A percentile compares a stretch with the other conserved stretches of the same genome.
Conservation (phyloP, 768 basidiomycete genomes). For the Termitomyces sp. region DNA sequence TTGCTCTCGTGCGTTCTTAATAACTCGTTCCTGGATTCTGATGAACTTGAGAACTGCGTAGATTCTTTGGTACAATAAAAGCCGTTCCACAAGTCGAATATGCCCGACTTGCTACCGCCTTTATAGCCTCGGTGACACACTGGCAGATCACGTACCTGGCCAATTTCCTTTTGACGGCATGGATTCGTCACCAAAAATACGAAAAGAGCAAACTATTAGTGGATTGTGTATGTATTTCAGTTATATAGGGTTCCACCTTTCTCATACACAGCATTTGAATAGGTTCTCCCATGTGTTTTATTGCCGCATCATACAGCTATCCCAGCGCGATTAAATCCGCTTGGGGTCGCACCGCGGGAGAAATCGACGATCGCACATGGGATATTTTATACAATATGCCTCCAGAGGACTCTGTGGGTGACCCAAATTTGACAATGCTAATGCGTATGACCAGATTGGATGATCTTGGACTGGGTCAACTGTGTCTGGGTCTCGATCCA, state of each 20-base stretch:
- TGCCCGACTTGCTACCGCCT: conserved; percentile 76
- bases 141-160: conserved; percentile 45
- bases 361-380: conserved; percentile 67
- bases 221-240: conserved; percentile 59
- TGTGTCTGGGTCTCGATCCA: conserved; percentile 37
- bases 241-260: background rate
- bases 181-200: conserved; percentile 32
- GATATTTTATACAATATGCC: conserved; percentile 43
- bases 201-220: conserved; percentile 64
- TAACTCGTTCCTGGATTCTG: background rate
- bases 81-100: conserved; percentile 59
- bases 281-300: conserved; percentile 78
- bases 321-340: conserved; percentile 57
- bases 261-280: background rate
- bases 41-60: conserved; percentile 18
- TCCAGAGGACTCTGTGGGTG: conserved; percentile 29
- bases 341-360: conserved; percentile 65
- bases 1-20: conserved; percentile 49
- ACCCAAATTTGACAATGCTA: conserved; percentile 48
- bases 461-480: conserved; percentile 67
- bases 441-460: conserved; percentile 72
- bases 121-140: conserved; percentile 62
- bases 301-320: conserved; percentile 62
- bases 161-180: conserved; percentile 14
- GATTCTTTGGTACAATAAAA: conserved; percentile 87